Percentiles rank a stretch among this genome's conserved stretches.
Conservation (phyloP, 768 basidiomycete genomes). For the Pilatotrama ljubarskyi region DNA sequence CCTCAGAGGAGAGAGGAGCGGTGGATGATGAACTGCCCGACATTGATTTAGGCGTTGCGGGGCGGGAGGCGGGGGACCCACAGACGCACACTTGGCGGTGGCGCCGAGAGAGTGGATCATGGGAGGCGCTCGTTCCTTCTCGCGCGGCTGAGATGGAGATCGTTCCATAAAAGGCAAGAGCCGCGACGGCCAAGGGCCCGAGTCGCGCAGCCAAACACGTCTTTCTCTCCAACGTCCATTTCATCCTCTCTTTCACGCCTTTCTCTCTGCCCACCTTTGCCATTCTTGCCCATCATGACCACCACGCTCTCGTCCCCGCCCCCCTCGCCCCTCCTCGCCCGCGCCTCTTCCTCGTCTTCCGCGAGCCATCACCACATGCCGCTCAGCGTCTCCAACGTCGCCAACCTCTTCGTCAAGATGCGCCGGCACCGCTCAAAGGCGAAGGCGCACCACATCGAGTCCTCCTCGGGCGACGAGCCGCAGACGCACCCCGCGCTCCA, state of each 20-base stretch:
- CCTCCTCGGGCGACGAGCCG: slow-evolving; percentile 38
- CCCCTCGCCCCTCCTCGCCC: slow-evolving; percentile 28
- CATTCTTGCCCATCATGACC: slow-evolving; percentile 10
- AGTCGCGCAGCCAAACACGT: background rate
- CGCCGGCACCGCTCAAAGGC: slow-evolving; percentile 35
- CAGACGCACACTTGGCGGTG: background rate
- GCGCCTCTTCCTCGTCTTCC: slow-evolving; percentile 19
- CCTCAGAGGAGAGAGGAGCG: too few relatives aligned
- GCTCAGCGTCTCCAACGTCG: slow-evolving; percentile 38
- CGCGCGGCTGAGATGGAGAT: background rate
- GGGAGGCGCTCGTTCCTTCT: too few relatives aligned
- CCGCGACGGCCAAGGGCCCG: background rate
- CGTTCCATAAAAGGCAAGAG: background rate
- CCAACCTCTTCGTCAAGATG: slow-evolving; percentile 56
- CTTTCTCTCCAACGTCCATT: slow-evolving; percentile 4
- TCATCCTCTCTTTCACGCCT: slow-evolving; percentile 3
- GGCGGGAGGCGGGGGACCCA: too few relatives aligned
- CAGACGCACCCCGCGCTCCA: slow-evolving; percentile 38
- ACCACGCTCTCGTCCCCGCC: slow-evolving; percentile 28
- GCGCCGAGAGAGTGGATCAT: background rate
- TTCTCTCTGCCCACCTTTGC: slow-evolving; percentile 7
- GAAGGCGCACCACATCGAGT: slow-evolving; percentile 34
- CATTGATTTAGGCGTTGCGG: too few relatives aligned
- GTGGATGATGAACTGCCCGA: too few relatives aligned
- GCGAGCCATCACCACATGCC: slow-evolving; percentile 18